These are phyloP conservation scores for Irpex sp. DNA, from an alignment of 1,284 basidiomycete species.

Conservation along the genomic window DNA sequence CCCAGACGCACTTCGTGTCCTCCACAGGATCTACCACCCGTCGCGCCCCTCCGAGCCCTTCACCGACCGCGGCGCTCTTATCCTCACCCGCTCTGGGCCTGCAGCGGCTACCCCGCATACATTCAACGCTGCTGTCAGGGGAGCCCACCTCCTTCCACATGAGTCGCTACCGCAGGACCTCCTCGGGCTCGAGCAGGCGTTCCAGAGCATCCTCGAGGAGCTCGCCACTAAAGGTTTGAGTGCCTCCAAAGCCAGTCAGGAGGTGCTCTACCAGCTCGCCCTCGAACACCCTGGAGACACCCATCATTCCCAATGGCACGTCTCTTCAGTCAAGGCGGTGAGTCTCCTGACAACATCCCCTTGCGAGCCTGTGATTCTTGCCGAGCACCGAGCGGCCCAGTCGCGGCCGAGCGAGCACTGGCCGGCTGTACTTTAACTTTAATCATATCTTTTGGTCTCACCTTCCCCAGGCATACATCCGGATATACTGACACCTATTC, in stretches of 20 bases:
- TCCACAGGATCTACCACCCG: slow-evolving; percentile 40
- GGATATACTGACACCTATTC: slow-evolving; percentile 4
- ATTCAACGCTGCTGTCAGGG: background rate
- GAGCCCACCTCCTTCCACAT: slow-evolving; percentile 28
- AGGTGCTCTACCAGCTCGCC: slow-evolving; percentile 70
- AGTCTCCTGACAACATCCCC: slow-evolving; percentile 27
- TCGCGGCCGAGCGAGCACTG: background rate
- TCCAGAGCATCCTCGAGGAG: slow-evolving; percentile 27
- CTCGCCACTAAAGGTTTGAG: slow-evolving; percentile 15
- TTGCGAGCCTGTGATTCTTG: slow-evolving; percentile 1
- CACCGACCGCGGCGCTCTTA: slow-evolving; percentile 30
- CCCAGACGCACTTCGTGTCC: slow-evolving; percentile 24
- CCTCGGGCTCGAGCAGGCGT: slow-evolving; percentile 34
- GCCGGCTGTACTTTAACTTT: background rate
- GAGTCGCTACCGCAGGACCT: slow-evolving; percentile 29
- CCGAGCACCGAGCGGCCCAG: background rate
- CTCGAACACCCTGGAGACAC: slow-evolving; percentile 51
- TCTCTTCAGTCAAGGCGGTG: slow-evolving; percentile 72
- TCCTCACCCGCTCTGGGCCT: slow-evolving; percentile 26
- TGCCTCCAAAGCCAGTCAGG: background rate
- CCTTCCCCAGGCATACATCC: slow-evolving; percentile 2
- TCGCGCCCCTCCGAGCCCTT: slow-evolving; percentile 30
- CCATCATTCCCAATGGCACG: slow-evolving; percentile 50
- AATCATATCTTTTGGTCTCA: background rate
- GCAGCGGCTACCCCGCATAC: slow-evolving; percentile 4